Conservation (phyloP, 345 rosid genomes). For the Arabis alpina region DNA sequence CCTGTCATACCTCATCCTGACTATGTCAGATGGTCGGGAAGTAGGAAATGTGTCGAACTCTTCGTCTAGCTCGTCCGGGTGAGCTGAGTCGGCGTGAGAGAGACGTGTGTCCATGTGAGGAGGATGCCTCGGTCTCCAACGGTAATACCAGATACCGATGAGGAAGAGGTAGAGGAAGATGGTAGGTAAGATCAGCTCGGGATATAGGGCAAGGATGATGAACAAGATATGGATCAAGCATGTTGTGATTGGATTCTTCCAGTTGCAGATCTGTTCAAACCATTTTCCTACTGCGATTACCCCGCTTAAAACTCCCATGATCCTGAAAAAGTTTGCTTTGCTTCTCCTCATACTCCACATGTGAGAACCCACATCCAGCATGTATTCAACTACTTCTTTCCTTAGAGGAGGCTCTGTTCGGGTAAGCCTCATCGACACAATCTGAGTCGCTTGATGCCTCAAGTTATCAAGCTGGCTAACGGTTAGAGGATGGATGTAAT, state of each 20-base stretch:
- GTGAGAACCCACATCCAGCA: slow-evolving; percentile 94
- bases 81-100: slow-evolving; percentile 82
- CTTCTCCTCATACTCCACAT: slow-evolving; percentile 99
- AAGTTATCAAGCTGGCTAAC: slow-evolving; percentile 85
- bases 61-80: slow-evolving; percentile 90
- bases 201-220: slow-evolving; percentile 81
- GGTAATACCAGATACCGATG: slow-evolving; percentile 90
- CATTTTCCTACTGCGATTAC: slow-evolving; percentile 86
- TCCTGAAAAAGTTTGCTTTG: slow-evolving; percentile 93
- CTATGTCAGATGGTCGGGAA: slow-evolving; percentile 69
- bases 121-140: slow-evolving; percentile 96
- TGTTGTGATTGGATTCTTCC: slow-evolving; percentile 91
- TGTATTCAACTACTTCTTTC: slow-evolving; percentile 90
- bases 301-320: slow-evolving; percentile 77
- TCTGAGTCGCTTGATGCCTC: slow-evolving; percentile 90
- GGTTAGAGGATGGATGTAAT: slow-evolving; percentile 81
- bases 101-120: slow-evolving; percentile 97
- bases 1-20: slow-evolving; percentile 86
- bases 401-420: slow-evolving; percentile 90
- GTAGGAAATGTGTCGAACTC: slow-evolving; percentile 92
- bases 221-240: slow-evolving; percentile 85
- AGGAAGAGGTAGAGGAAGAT: slow-evolving; percentile 88
- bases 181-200: slow-evolving; percentile 89
- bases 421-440: slow-evolving; percentile 79
- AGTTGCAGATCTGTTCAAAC: slow-evolving; percentile 93